Evolutionary conservation across 1,139 yeast species (phyloP).

Genomic region (Sugiyamaella sp.): DNA sequence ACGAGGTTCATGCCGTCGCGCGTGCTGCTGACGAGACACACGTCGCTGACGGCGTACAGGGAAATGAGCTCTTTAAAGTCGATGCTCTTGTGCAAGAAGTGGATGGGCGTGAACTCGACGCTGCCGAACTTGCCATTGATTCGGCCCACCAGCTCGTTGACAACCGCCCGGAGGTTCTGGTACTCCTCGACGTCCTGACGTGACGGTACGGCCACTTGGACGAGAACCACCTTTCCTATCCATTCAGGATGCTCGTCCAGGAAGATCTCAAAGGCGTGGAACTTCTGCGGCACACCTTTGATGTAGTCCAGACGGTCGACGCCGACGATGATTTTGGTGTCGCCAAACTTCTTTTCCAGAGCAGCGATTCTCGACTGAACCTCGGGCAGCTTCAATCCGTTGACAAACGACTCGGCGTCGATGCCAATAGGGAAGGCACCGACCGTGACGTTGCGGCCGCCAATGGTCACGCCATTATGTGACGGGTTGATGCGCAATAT

Average conservation of each 20-base stretch:
- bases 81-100: conserved; percentile 89
- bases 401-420: conserved; percentile 87
- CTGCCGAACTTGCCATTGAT: conserved; percentile 97
- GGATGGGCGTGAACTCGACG: conserved; percentile 96
- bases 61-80: conserved; percentile 91
- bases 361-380: conserved; percentile 69
- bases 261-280: conserved; percentile 94
- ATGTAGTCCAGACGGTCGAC: conserved; percentile 95
- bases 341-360: conserved; percentile 64
- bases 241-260: conserved; percentile 94
- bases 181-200: conserved; percentile 99
- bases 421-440: conserved; percentile 99
- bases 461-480: conserved; percentile 87
- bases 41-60: conserved; percentile 82
- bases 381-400: conserved; percentile 65
- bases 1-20: conserved; percentile 99
- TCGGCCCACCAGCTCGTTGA: conserved; percentile 94
- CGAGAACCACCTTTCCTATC: conserved; percentile 95
- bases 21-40: conserved; percentile 89
- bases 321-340: conserved; percentile 86
- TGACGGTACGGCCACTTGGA: conserved; percentile 97
- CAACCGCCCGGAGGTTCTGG: conserved; percentile 89
- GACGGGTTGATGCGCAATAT: conserved; percentile 79
- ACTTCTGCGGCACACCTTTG: conserved; percentile 95
- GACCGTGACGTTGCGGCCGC: conserved; percentile 76